These are phyloP conservation scores for Camellia oleifera DNA, from an alignment of 179 eudicot genomes.

Conservation along the genomic window DNA sequence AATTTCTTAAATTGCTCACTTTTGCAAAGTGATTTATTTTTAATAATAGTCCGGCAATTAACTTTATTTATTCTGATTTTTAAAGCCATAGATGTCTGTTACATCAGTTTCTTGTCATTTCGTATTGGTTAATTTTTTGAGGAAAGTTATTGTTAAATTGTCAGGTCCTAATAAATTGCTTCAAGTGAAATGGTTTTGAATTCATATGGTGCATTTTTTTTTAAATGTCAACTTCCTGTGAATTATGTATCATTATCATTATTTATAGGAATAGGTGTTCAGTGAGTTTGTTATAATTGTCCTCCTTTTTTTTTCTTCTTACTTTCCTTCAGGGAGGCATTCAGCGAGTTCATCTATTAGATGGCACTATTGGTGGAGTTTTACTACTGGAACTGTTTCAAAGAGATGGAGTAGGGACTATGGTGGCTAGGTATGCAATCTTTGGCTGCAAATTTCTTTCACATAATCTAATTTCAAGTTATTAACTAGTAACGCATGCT, in stretches of 20 bases:
- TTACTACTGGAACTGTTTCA: conserved; percentile 78
- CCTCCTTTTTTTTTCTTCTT: conserved; percentile 5
- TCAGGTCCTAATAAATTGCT: background rate
- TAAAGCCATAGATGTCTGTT: background rate
- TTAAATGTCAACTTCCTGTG: background rate
- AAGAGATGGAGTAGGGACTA: conserved; percentile 96
- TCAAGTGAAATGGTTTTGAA: background rate
- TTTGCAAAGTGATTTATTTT: background rate
- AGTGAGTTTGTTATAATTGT: background rate
- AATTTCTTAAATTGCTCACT: background rate
- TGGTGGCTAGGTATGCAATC: conserved; percentile 87
- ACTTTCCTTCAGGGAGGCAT: conserved; percentile 77
- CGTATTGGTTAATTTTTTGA: background rate
- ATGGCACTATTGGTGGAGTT: conserved; percentile 87
- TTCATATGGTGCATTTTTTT: background rate
- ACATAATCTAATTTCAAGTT: background rate
- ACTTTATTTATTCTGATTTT: background rate
- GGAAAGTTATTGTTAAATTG: background rate
- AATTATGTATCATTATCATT: background rate
- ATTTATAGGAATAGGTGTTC: background rate
- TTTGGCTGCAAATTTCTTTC: background rate
- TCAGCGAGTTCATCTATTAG: conserved; percentile 88
- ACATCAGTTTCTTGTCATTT: background rate
- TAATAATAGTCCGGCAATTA: background rate
- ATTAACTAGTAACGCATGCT: background rate